phyloP scores from a whole-genome alignment of 1,139 yeast species.

The Pichia sp. region DNA sequence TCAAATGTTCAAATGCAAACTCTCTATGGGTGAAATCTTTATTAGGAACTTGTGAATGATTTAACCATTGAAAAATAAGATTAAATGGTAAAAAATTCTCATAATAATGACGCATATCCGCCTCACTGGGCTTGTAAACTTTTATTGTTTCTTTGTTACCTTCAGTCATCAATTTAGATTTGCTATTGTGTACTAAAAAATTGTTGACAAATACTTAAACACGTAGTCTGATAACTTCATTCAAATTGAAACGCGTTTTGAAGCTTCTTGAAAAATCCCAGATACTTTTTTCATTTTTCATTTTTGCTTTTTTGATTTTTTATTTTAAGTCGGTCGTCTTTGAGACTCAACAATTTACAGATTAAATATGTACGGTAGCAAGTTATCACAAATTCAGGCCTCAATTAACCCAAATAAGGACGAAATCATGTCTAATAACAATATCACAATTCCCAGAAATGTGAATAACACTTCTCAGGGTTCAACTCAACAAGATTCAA shows the following conservation, averaged over 20 bases:
- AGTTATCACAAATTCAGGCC: neutral
- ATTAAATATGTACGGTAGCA: too few relatives aligned
- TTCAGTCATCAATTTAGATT: neutral
- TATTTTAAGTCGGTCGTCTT: too few relatives aligned
- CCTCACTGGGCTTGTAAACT: conserved; percentile 10
- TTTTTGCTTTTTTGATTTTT: too few relatives aligned
- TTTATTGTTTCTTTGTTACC: neutral
- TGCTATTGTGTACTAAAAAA: neutral
- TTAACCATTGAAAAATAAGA: conserved; percentile 78
- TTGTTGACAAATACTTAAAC: neutral
- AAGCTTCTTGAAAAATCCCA: neutral
- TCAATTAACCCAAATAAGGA: neutral
- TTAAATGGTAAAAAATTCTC: conserved; percentile 66
- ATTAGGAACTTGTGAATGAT: conserved; percentile 63
- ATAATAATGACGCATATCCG: conserved; percentile 70
- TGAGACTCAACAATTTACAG: neutral
- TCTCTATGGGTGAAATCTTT: conserved; percentile 82
- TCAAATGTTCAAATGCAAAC: conserved; percentile 82
- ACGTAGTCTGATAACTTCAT: neutral
- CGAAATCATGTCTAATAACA: neutral
- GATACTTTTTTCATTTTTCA: too few relatives aligned
- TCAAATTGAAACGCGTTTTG: neutral
- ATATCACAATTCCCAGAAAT: neutral
- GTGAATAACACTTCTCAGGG: neutral
- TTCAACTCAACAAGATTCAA: neutral